phyloP scores from a whole-genome alignment of 2,329 filamentous ascomycete species.

The Pestalotiopsis fici region DNA sequence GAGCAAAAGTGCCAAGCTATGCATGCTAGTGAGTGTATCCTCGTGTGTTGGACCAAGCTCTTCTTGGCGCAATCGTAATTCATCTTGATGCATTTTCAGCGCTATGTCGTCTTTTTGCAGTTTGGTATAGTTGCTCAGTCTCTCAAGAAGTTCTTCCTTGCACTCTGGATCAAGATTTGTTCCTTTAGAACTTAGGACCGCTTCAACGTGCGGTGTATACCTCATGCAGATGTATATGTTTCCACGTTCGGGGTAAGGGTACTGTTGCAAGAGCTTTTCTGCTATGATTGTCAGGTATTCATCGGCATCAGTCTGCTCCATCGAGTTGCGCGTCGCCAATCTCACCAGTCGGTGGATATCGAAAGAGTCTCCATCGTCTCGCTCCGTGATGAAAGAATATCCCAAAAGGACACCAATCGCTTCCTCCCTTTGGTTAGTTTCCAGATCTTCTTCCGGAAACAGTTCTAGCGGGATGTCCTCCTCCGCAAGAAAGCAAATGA shows the following conservation, averaged over 20 bases:
- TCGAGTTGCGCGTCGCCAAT: slow-evolving; percentile 29
- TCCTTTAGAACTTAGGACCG: background rate
- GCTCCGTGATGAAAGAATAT: slow-evolving; percentile 26
- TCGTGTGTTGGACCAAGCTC: background rate
- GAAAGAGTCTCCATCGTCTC: slow-evolving; percentile 10
- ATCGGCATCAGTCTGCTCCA: slow-evolving; percentile 9
- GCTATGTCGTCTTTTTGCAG: background rate
- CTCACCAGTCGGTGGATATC: slow-evolving; percentile 33
- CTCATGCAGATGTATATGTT: background rate
- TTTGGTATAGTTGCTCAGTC: background rate
- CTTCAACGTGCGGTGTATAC: background rate
- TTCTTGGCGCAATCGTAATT: background rate
- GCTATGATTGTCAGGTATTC: background rate
- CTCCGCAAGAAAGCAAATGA: slow-evolving; percentile 17
- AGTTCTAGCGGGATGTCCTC: background rate
- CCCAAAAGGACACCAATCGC: background rate
- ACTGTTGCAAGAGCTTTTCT: background rate
- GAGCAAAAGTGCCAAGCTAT: background rate
- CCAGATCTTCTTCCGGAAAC: background rate
- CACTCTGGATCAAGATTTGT: background rate
- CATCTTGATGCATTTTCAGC: background rate
- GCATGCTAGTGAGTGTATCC: background rate
- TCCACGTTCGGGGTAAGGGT: background rate
- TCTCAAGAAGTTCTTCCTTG: background rate
- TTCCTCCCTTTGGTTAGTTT: background rate